phyloP scores from a whole-genome alignment of 176 grass and related monocot species.

The Ampelocalamus luodianensis region DNA sequence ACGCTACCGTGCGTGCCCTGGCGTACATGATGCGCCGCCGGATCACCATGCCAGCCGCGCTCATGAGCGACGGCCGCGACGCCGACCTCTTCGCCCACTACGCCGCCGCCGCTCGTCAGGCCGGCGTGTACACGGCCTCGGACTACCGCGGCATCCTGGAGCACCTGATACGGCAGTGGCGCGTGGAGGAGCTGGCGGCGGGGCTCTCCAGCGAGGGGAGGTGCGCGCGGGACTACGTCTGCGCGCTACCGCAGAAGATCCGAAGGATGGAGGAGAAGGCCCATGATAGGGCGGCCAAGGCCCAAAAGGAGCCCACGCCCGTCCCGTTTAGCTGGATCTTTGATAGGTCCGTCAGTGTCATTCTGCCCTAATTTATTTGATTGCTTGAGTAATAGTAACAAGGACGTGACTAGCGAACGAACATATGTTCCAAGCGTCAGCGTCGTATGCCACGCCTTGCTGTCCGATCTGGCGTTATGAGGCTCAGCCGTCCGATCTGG shows the following conservation, averaged over 20 bases:
- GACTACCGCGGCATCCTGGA: conserved; percentile 79
- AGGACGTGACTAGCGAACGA: too few species aligned
- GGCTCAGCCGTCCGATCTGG: too few species aligned
- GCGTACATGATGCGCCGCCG: conserved; percentile 85
- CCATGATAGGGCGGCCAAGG: conserved; percentile 49
- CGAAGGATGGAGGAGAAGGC: conserved; percentile 63
- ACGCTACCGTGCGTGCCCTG: conserved; percentile 61
- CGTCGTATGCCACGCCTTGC: too few species aligned
- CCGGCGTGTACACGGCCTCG: conserved; percentile 54
- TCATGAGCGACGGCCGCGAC: conserved; percentile 76
- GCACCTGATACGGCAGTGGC: conserved; percentile 66
- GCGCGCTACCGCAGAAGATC: conserved; percentile 65
- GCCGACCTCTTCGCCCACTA: conserved; percentile 62
- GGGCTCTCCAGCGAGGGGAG: conserved; percentile 70
- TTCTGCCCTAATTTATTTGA: conserved; percentile 1
- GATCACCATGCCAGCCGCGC: conserved; percentile 76
- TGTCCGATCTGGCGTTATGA: too few species aligned
- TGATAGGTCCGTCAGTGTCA: conserved; percentile 44
- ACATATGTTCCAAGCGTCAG: too few species aligned
- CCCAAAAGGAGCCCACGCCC: neutral
- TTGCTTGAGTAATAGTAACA: neutral
- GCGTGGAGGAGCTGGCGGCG: conserved; percentile 50
- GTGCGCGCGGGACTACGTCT: conserved; percentile 70
- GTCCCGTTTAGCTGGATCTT: conserved; percentile 82
- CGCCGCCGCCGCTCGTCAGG: conserved; percentile 51